Conservation (phyloP, 2,329 filamentous ascomycete species). For the Cladosporium oxysporum region DNA sequence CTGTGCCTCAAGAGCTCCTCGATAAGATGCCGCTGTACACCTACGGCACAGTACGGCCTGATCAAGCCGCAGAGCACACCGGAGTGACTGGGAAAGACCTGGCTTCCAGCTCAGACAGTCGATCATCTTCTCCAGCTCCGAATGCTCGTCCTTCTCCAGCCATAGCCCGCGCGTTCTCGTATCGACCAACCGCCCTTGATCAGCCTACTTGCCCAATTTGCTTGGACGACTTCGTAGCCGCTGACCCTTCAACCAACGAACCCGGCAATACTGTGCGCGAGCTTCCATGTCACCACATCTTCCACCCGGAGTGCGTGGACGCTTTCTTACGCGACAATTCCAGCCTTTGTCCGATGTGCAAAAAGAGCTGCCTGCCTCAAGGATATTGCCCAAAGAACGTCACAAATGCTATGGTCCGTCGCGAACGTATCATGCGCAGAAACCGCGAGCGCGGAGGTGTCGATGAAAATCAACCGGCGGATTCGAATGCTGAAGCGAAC, state of each 20-base stretch:
- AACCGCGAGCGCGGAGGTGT: constrained; percentile 52
- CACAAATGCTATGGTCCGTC: constrained; percentile 83
- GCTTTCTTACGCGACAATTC: constrained; percentile 75
- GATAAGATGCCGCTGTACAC: constrained; percentile 75
- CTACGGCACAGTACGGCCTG: constrained; percentile 51
- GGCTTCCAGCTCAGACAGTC: constrained; percentile 19
- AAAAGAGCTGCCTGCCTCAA: constrained; percentile 74
- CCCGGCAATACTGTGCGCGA: constrained; percentile 69
- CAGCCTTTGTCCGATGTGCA: constrained; percentile 89
- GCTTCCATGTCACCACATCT: constrained; percentile 87
- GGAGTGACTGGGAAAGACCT: constrained; percentile 18
- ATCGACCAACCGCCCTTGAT: constrained; percentile 47
- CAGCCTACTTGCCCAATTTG: constrained; percentile 92
- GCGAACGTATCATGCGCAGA: constrained; percentile 69
- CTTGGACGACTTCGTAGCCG: constrained; percentile 69
- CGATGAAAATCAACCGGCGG: constrained; percentile 4
- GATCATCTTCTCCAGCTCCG: constrained; percentile 22
- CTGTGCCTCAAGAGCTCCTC: constrained; percentile 71
- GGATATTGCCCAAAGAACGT: constrained; percentile 61
- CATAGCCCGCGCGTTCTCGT: constrained; percentile 25
- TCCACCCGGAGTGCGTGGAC: constrained; percentile 90
- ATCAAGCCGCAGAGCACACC: neutral
- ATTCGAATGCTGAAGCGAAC: neutral
- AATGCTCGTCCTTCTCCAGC: constrained; percentile 22
- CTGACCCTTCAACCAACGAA: constrained; percentile 20